These are phyloP conservation scores for Colletotrichum simmondsii DNA, from an alignment of 2,329 filamentous ascomycete genomes.

Conservation along the genomic window DNA sequence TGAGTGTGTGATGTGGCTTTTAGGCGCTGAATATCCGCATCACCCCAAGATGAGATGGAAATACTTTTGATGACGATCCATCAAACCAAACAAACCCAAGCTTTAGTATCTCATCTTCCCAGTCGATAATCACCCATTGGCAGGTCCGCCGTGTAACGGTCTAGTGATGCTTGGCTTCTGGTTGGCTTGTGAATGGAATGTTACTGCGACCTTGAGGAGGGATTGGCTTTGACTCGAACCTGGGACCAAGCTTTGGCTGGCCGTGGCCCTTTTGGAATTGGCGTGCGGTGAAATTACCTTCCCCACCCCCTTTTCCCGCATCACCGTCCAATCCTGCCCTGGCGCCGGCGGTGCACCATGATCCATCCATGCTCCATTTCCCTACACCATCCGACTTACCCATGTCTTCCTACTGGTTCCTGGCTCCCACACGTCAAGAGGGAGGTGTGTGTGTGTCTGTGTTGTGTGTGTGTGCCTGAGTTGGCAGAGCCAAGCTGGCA, in stretches of 20 bases:
- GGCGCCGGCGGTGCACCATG: slow-evolving; percentile 8
- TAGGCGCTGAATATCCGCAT: neutral
- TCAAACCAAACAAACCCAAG: slow-evolving; percentile 1
- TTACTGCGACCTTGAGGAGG: neutral
- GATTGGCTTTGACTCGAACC: slow-evolving; percentile 18
- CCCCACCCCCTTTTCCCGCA: slow-evolving; percentile 34
- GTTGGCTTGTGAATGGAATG: slow-evolving; percentile 1
- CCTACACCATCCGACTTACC: slow-evolving; percentile 19
- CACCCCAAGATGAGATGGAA: neutral
- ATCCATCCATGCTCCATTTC: slow-evolving; percentile 12
- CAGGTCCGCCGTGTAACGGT: neutral
- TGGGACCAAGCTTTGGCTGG: slow-evolving; percentile 28
- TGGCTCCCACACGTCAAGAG: neutral
- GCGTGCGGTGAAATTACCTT: slow-evolving; percentile 30
- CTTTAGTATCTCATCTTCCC: neutral
- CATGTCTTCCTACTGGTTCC: slow-evolving; percentile 12
- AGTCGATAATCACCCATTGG: neutral
- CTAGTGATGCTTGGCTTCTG: neutral
- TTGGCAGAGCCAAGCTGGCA: neutral
- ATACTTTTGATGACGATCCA: neutral
- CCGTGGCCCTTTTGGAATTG: slow-evolving; percentile 2
- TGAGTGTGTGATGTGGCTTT: neutral
- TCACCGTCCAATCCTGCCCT: slow-evolving; percentile 29
- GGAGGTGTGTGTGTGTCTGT: neutral
- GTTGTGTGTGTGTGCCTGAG: neutral